Conservation (phyloP, 2,329 filamentous ascomycete genomes). For the Cercospora sojina region DNA sequence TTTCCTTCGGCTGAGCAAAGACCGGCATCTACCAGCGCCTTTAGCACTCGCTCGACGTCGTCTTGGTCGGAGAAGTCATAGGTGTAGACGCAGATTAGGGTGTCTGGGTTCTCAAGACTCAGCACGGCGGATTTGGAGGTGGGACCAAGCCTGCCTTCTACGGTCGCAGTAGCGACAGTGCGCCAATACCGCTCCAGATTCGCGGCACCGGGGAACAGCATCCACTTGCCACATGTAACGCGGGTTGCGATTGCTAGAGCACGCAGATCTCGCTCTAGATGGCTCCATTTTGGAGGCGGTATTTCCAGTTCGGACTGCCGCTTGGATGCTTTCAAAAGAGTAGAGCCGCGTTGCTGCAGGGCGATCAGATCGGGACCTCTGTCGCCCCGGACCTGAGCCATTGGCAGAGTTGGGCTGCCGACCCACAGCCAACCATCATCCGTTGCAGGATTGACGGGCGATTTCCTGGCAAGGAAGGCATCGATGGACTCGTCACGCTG, state of each 20-base stretch:
- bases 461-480: conserved; percentile 66
- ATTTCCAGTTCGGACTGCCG: conserved; percentile 30
- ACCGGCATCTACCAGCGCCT: conserved; percentile 58
- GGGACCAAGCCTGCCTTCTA: conserved; percentile 67
- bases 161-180: conserved; percentile 64
- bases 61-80: conserved; percentile 66
- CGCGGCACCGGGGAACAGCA: conserved; percentile 62
- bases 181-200: conserved; percentile 66
- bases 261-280: conserved; percentile 57
- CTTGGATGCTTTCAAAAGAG: not conserved
- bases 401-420: conserved; percentile 57
- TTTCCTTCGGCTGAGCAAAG: conserved; percentile 50
- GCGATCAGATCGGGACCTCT: conserved; percentile 49
- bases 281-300: not conserved
- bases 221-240: conserved; percentile 73
- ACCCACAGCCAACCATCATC: conserved; percentile 70
- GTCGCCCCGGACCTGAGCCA: conserved; percentile 37
- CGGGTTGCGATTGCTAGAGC: conserved; percentile 59
- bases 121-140: conserved; percentile 70
- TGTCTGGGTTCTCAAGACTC: conserved; percentile 38
- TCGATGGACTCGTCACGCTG: conserved; percentile 63
- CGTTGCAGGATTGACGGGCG: conserved; percentile 60
- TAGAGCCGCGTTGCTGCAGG: conserved; percentile 55
- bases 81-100: conserved; percentile 75
- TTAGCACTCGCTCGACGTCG: conserved; percentile 68